These are phyloP conservation scores for Vigna angularis DNA, from an alignment of 306 rosid genomes.

Conservation along the genomic window DNA sequence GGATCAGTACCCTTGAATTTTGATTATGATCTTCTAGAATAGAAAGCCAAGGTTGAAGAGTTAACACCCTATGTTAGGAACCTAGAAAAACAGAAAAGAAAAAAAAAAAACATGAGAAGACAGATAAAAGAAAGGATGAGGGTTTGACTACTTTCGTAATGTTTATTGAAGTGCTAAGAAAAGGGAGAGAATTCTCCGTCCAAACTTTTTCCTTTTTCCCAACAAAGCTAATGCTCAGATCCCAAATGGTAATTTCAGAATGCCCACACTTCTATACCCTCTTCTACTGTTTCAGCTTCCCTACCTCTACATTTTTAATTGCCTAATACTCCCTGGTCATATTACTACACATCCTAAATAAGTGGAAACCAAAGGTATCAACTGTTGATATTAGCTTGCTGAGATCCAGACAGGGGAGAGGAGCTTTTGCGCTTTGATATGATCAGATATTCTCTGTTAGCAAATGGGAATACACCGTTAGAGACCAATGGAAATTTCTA, in stretches of 20 bases:
- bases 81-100: background rate
- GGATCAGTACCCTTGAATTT: constrained; percentile 34
- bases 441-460: constrained; percentile 21
- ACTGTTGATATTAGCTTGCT: constrained; percentile 27
- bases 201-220: background rate
- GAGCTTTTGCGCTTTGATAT: constrained; percentile 28
- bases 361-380: constrained; percentile 15
- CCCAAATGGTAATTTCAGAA: background rate
- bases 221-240: background rate
- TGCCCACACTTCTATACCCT: background rate
- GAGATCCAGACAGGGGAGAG: constrained; percentile 28
- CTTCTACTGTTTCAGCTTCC: background rate
- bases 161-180: background rate
- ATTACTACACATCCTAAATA: constrained; percentile 22
- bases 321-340: background rate
- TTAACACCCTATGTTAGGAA: constrained; percentile 28
- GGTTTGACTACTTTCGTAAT: background rate
- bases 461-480: constrained; percentile 1
- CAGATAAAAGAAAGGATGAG: background rate
- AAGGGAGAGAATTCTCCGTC: background rate
- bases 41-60: constrained; percentile 38
- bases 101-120: background rate
- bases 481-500: background rate
- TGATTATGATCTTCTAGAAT: constrained; percentile 21
- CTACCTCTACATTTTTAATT: background rate